These are phyloP conservation scores for Flaveria trinervia DNA, from an alignment of 129 eudicot genomes.

Conservation along the genomic window DNA sequence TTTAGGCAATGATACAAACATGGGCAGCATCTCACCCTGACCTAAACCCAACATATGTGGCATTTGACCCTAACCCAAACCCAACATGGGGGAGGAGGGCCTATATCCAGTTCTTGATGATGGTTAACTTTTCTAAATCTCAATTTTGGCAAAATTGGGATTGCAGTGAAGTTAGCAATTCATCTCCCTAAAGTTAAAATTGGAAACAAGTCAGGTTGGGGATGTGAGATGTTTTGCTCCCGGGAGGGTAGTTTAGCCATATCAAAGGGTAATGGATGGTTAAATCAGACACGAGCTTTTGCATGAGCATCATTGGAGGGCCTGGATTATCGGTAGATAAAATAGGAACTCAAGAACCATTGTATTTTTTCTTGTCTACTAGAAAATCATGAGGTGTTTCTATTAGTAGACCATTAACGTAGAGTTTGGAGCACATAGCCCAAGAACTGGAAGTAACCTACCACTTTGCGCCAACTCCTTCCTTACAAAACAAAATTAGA, in stretches of 20 bases:
- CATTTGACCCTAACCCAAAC: conserved; percentile 45
- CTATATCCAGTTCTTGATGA: conserved; percentile 54
- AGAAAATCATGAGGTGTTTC: conserved; percentile 47
- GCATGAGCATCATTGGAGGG: conserved; percentile 37
- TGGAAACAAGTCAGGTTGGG: conserved; percentile 60
- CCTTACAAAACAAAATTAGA: conserved; percentile 29
- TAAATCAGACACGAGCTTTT: conserved; percentile 38
- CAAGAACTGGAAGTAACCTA: conserved; percentile 63
- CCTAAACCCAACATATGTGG: too few relatives aligned
- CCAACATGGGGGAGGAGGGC: conserved; percentile 36
- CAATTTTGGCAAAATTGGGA: conserved; percentile 67
- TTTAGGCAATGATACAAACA: conserved; percentile 68
- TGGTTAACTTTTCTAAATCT: conserved; percentile 43
- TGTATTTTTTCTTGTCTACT: conserved; percentile 46
- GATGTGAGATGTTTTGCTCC: conserved; percentile 34
- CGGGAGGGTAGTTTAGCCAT: conserved; percentile 53
- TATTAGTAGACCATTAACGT: conserved; percentile 41
- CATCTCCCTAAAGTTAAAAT: conserved; percentile 64
- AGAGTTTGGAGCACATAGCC: conserved; percentile 95
- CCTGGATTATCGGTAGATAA: conserved; percentile 37
- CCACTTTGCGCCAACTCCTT: conserved; percentile 25
- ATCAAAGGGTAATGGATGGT: conserved; percentile 61
- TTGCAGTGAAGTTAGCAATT: conserved; percentile 40
- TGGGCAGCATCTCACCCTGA: conserved; percentile 53
- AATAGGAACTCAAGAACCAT: conserved; percentile 59